A percentile compares a stretch with the other conserved stretches of the same genome.
Conservation (phyloP, 202 grass and related monocot genomes). For the Panicum virgatum region DNA sequence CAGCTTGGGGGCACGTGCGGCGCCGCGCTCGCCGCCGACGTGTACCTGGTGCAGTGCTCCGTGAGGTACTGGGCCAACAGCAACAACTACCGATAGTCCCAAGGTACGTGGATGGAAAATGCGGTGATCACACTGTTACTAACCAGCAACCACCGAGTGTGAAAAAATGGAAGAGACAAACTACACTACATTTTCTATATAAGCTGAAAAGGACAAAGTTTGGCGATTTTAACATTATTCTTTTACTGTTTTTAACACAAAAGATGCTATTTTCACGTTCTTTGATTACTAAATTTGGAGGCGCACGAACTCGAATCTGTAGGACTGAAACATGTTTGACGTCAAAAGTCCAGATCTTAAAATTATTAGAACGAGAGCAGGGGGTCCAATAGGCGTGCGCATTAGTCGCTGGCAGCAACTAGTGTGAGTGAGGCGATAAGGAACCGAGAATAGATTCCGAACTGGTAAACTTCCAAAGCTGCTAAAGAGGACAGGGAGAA, state of each 20-base stretch:
- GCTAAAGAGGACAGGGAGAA: slow-evolving; percentile 38
- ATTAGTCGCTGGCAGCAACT: neutral
- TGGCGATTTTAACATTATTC: neutral
- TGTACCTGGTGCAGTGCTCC: slow-evolving; percentile 81
- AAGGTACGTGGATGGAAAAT: slow-evolving; percentile 38
- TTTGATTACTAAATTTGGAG: neutral
- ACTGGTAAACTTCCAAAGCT: slow-evolving; percentile 41
- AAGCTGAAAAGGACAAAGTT: neutral
- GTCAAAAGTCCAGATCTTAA: slow-evolving; percentile 18
- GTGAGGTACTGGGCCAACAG: slow-evolving; percentile 77
- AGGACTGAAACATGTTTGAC: neutral
- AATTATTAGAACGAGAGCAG: neutral
- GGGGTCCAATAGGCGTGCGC: neutral
- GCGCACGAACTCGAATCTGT: neutral
- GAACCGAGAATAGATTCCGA: slow-evolving; percentile 40
- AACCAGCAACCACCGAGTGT: neutral
- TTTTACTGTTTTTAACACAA: neutral
- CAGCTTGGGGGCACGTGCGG: slow-evolving; percentile 65
- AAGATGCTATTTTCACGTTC: neutral
- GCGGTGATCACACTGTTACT: neutral
- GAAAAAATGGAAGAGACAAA: neutral
- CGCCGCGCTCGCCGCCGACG: slow-evolving; percentile 65
- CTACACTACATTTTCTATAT: neutral
- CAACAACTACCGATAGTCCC: slow-evolving; percentile 46
- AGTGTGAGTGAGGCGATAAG: neutral